These are phyloP conservation scores for Salix caprea DNA, from an alignment of 345 rosid genomes.

Conservation along the genomic window DNA sequence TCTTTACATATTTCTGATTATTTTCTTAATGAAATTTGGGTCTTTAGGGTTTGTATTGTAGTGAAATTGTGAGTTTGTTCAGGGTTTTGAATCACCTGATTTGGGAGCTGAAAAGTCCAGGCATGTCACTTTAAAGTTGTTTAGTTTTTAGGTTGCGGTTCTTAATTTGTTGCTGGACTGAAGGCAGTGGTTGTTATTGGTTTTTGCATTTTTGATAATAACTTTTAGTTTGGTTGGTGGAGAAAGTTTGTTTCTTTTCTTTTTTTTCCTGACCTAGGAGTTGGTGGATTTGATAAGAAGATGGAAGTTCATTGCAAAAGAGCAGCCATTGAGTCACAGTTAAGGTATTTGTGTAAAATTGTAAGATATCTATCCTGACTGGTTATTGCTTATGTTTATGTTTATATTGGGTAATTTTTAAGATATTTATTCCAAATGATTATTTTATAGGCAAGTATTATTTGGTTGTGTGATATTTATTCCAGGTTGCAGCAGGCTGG, in stretches of 20 bases:
- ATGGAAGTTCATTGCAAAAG: not conserved
- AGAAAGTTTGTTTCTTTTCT: not conserved
- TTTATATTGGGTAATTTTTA: slow-evolving; percentile 15
- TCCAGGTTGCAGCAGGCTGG: slow-evolving; percentile 98
- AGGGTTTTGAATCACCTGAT: slow-evolving; percentile 7
- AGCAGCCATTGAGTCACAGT: slow-evolving; percentile 4
- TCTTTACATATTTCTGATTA: too few relatives aligned
- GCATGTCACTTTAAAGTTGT: not conserved
- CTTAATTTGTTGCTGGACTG: not conserved
- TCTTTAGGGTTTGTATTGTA: slow-evolving; percentile 5
- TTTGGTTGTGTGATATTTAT: slow-evolving; percentile 6
- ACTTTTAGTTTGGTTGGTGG: not conserved
- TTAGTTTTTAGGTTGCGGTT: not conserved
- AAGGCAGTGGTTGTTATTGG: not conserved
- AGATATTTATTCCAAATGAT: slow-evolving; percentile 13
- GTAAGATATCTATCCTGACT: slow-evolving; percentile 7
- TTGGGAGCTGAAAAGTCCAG: not conserved
- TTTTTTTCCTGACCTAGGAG: not conserved
- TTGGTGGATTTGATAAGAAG: slow-evolving; percentile 4
- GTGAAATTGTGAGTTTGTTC: not conserved
- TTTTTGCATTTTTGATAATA: not conserved
- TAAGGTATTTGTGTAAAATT: slow-evolving; percentile 1
- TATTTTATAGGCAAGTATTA: slow-evolving; percentile 5
- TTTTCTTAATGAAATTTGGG: not conserved
- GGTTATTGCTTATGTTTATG: not conserved